Conservation (phyloP, 2,329 filamentous ascomycete species). For the Didymella exigua region DNA sequence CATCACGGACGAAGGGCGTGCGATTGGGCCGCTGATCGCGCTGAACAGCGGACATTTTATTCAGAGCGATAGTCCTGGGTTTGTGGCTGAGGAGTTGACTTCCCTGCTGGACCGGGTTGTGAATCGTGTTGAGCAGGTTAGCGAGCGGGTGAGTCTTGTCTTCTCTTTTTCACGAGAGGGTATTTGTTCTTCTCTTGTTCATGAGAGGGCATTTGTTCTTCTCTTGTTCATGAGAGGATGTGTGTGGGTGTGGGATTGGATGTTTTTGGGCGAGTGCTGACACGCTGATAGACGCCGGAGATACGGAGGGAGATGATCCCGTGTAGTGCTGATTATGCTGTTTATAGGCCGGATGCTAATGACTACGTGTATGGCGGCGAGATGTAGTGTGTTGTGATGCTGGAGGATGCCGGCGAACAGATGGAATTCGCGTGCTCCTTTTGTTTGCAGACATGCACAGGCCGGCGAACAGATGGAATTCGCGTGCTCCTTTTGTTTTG, state of each 20-base stretch:
- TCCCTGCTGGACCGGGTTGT: slow-evolving; percentile 44
- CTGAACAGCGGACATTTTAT: slow-evolving; percentile 61
- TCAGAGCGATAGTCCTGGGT: slow-evolving; percentile 58
- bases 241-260: not conserved
- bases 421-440: too few relatives aligned
- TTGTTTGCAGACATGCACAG: too few relatives aligned
- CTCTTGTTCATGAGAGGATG: too few relatives aligned
- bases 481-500: too few relatives aligned
- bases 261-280: not conserved
- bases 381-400: too few relatives aligned
- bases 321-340: slow-evolving; percentile 14
- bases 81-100: slow-evolving; percentile 42
- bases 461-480: too few relatives aligned
- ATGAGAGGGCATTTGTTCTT: too few relatives aligned
- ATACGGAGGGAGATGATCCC: slow-evolving; percentile 16
- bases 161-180: too few relatives aligned
- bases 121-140: slow-evolving; percentile 44
- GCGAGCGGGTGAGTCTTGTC: slow-evolving; percentile 30
- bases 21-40: slow-evolving; percentile 55
- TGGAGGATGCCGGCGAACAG: too few relatives aligned
- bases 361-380: slow-evolving; percentile 5
- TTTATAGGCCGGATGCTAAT: not conserved
- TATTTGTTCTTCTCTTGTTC: too few relatives aligned
- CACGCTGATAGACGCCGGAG: slow-evolving; percentile 4
- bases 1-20: slow-evolving; percentile 51